Base-by-base conservation (phyloP, 2,329 filamentous ascomycete genomes). In the Penicillium sp. region DNA sequence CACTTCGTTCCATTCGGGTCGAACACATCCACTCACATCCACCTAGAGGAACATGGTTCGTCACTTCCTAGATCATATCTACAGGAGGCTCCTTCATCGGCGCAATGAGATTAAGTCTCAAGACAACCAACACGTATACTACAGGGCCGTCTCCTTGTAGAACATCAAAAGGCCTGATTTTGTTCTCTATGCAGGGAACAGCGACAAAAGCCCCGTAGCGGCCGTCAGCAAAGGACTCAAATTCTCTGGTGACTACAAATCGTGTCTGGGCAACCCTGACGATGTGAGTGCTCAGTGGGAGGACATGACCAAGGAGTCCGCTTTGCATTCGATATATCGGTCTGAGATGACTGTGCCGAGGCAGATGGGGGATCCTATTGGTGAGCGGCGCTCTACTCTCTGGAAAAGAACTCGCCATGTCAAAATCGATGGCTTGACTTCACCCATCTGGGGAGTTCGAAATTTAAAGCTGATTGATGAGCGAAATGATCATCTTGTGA, bases 371-470 rank as follows among this genome's bases (percentile, higher is more conserved):
- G 29, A 8, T 15, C 12, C 13, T 16, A 44, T 47, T 12, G 49
- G 51, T 8, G 49, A 53, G 39, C 49, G 61, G 21, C 49, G 53
- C 26, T 49, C 51, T 21, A 67, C 66, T 39, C 42, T 62, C 4
- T 69, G 66, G 66, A 68, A 68, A 45, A 57, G 61, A 26, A 69
- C 66, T 6, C 63, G 56, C 28, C 57, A 45, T 16, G 51, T 65
- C 13, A 62, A 55, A 3, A 55, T 66, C 26, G 60, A 57, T 8
- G 56, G 52, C 23, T 53, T 56, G n/a, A 52, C 39, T n/a, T 58
- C 62, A 5, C 28, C 47, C 26, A 29, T 26, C 33, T 52, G 61
- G 36, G 63, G 60, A 41, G 13, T 36, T 10, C 56, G 52, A 5
- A 71, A 68, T 52, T 67, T 62, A 47, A 69, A 70, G 46, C 47